phyloP scores from a whole-genome alignment of 2,329 filamentous ascomycete species.

The Monosporascus sp. region DNA sequence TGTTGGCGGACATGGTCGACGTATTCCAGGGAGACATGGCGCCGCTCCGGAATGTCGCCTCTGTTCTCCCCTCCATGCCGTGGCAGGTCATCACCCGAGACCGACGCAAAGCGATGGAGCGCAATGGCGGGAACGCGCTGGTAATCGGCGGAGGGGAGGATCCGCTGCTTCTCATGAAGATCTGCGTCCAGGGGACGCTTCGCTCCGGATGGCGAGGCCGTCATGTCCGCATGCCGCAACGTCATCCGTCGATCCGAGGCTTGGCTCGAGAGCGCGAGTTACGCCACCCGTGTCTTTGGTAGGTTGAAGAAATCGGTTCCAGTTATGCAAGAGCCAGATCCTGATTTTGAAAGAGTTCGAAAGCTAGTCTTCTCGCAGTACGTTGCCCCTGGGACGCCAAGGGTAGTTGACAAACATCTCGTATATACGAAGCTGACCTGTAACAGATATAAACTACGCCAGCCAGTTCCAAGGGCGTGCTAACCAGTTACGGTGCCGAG shows the following conservation, averaged over 20 bases:
- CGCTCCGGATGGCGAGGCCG: conserved; percentile 27
- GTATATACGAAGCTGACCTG: neutral
- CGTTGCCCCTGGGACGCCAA: neutral
- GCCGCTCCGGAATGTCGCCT: conserved; percentile 1
- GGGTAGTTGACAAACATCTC: neutral
- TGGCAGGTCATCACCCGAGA: conserved; percentile 7
- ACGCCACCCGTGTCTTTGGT: conserved; percentile 32
- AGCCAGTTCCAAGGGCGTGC: conserved; percentile 33
- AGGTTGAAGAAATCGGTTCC: neutral
- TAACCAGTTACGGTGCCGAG: conserved; percentile 33
- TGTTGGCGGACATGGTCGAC: conserved; percentile 3
- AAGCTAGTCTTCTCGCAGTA: neutral
- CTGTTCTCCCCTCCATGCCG: conserved; percentile 2
- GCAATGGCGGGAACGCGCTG: conserved; percentile 27
- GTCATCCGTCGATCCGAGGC: conserved; percentile 21
- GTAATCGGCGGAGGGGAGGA: conserved; percentile 19
- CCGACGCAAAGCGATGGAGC: conserved; percentile 6
- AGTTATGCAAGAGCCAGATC: neutral
- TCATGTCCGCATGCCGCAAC: conserved; percentile 22
- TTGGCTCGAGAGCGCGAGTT: conserved; percentile 26
- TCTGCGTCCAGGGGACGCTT: conserved; percentile 22
- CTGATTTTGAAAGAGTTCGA: neutral
- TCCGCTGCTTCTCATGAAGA: conserved; percentile 13
- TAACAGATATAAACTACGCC: conserved; percentile 39
- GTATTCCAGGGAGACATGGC: conserved; percentile 6